These are phyloP conservation scores for Moringa oleifera DNA, from an alignment of 345 rosid genomes.

Conservation along the genomic window DNA sequence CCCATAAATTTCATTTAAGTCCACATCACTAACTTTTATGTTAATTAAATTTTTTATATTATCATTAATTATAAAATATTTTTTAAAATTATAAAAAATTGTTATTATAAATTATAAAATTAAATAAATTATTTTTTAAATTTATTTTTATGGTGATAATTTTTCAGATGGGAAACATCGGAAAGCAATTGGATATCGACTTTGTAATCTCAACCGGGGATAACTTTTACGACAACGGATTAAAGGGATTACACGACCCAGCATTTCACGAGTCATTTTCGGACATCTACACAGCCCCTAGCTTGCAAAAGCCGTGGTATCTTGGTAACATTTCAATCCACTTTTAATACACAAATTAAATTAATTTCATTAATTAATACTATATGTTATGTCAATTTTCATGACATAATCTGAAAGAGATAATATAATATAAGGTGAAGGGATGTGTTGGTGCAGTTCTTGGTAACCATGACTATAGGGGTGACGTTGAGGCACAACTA, in stretches of 20 bases:
- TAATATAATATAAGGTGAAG: too few species aligned
- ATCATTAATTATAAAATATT: too few species aligned
- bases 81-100: too few species aligned
- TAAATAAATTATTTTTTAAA: too few species aligned
- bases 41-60: too few species aligned
- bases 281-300: constrained; percentile 31
- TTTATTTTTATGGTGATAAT: too few species aligned
- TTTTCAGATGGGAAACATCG: constrained; percentile 49
- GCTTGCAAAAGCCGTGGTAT: constrained; percentile 51
- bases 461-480: constrained; percentile 67
- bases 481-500: constrained; percentile 47
- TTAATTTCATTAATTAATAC: too few species aligned
- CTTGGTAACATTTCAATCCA: constrained; percentile 19
- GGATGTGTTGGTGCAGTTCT: constrained; percentile 31
- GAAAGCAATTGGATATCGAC: constrained; percentile 33
- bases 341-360: not conserved
- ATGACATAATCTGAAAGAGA: too few species aligned
- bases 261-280: constrained; percentile 36
- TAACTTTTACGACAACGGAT: constrained; percentile 44
- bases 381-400: too few species aligned
- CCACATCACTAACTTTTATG: too few species aligned
- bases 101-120: too few species aligned
- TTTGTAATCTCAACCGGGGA: constrained; percentile 48
- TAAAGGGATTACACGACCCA: constrained; percentile 32
- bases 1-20: too few species aligned